Evolutionary conservation across 345 rosid genomes (phyloP), one percentile per base, ranked within the genome.

Genomic region (Eucalyptus sp.): DNA sequence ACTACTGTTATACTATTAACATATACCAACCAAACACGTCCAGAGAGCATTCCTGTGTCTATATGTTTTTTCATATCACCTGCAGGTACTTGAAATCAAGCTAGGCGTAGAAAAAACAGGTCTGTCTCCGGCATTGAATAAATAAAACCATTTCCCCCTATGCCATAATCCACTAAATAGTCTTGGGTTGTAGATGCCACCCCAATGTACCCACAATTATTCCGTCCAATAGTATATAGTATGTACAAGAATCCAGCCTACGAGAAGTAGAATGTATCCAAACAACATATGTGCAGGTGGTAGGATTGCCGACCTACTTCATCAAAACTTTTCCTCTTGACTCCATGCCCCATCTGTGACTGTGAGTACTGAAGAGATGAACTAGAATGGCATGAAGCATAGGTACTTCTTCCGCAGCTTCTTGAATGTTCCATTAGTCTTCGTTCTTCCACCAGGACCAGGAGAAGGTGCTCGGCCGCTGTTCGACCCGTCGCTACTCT

Each of bases 301-400:
- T 25, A 3, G 83, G 83, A 76, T 20, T 10, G 29, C 83, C 5
- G 15, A 22, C 48, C 83, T 76, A 76, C 48, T 76, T 37, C 48
- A 76, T 76, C 15, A 76, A 76, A 76, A 76, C 83, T 76, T 68
- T 76, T 7, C 83, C 83, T 41, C 13, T 64, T 64, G 29, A 41
- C 83, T 41, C 1, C 83, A 76, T 76, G 48, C 48, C 83, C 58
- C 46, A 41, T 76, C 48, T 37, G 15, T 76, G 48, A 76, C 83
- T 76, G 29, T 76, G 48, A 76, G 8, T 20, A 76, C 83, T 37
- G 83, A 76, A 11, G 83, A 37, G 83, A 41, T 20, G 50, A 88
- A 87, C 90, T 90, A 87, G 76, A 92, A 92, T 86, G 94, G 94
- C 91, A 93, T 86, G 89, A 93, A 92, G 90, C 96, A 93, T 27